Percentiles rank a stretch among this genome's conserved stretches.
Conservation (phyloP, 2,329 filamentous ascomycete species). For the Aspergillus intermedius region DNA sequence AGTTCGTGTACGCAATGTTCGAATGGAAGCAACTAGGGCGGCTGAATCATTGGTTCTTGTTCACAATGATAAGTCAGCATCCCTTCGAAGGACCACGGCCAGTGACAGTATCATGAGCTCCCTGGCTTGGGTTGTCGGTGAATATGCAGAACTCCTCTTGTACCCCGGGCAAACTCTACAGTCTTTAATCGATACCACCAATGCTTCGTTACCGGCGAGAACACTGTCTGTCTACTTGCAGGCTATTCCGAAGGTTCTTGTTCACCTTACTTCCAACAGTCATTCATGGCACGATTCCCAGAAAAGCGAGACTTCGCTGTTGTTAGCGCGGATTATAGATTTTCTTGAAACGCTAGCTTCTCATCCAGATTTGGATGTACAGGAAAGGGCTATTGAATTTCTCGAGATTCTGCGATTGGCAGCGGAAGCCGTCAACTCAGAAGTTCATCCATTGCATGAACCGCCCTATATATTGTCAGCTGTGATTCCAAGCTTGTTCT, state of each 20-base stretch:
- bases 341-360: conserved; percentile 70
- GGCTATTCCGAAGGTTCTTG: conserved; percentile 77
- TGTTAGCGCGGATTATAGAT: conserved; percentile 75
- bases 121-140: conserved; percentile 78
- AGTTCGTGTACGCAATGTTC: conserved; percentile 80
- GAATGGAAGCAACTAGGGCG: conserved; percentile 71
- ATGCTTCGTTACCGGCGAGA: conserved; percentile 52
- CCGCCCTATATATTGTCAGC: conserved; percentile 80
- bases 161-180: conserved; percentile 67
- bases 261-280: conserved; percentile 59
- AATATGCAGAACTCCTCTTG: conserved; percentile 69
- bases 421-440: conserved; percentile 58
- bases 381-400: conserved; percentile 90
- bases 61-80: conserved; percentile 54
- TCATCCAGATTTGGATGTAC: conserved; percentile 86
- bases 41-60: conserved; percentile 65
- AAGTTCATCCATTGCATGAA: conserved; percentile 40
- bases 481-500: conserved; percentile 81
- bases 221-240: conserved; percentile 76
- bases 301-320: conserved; percentile 66
- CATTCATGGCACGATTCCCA: conserved; percentile 65
- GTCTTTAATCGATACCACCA: conserved; percentile 64
- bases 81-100: conserved; percentile 45
- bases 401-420: conserved; percentile 82
- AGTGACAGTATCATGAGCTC: conserved; percentile 63